Base-by-base conservation (phyloP, 2,329 filamentous ascomycete genomes). In the Biscogniauxia sp. region DNA sequence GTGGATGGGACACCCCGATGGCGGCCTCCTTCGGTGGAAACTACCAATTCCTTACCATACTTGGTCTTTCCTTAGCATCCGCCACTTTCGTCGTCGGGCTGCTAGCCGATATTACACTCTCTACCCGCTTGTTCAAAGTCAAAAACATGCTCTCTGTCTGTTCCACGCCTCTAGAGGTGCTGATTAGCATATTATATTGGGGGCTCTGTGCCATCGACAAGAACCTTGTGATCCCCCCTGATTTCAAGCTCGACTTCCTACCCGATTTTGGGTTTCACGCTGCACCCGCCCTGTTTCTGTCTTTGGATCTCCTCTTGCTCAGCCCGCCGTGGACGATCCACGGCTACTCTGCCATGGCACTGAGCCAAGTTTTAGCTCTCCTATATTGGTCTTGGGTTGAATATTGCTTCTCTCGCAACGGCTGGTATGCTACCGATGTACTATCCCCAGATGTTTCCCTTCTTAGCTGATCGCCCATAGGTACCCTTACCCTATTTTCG, bases 401-500 rank as follows among this genome's bases (percentile, higher is more conserved):
- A 74, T 80, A 85, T 23, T 92, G 89, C 76, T 90, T 84, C 68
- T 80, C 79, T 52, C 78, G 83, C 61, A 92, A 92, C 68, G 85
- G 88, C 70, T 84, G 80, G 85, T 87, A 71, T 73, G 83, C 20
- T 50, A 32, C 54, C 11, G 7, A n/a, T 2, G 6, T 17, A n/a
- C 37, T 13, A 45, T 17, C 5, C n/a, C 11, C 17, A 32, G 5
- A 32, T 32, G 28, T 8, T 7, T 7, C 37, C 37, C 37, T 11
- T 15, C n/a, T 45, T 17, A 45, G 37, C 37, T 45, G 37, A 45
- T 45, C 17, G 37, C n/a, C 7, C 37, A 17, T 56, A 90, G 88
- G 80, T 96, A 96, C 68, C 92, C 93, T 0, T 97, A 97, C 74
- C 93, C 93, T 1, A 82, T 97, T 25, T 94, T 97, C 65, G 87